Conservation (phyloP, 768 basidiomycete species). For the Boletus reticulatus region DNA sequence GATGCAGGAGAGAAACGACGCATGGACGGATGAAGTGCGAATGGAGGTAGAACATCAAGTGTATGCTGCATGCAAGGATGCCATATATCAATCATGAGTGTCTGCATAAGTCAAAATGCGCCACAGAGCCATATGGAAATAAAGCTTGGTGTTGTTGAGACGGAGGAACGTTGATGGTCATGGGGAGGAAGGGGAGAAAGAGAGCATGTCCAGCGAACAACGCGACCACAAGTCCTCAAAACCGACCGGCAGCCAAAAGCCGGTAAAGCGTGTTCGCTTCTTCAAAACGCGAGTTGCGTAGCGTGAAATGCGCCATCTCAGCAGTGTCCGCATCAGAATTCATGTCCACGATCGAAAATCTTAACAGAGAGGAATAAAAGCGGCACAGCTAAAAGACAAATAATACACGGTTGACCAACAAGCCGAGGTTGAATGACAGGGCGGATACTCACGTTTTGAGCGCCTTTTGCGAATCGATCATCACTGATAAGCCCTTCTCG, state of each 20-base stretch:
- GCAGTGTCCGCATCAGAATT: conserved; percentile 64
- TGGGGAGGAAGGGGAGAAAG: not conserved
- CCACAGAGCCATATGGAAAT: conserved; percentile 2
- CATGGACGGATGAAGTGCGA: not conserved
- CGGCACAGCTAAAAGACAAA: conserved; percentile 57
- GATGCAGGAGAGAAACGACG: not conserved
- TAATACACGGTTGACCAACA: not conserved
- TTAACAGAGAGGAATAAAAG: conserved; percentile 71
- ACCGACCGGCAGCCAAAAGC: conserved; percentile 46
- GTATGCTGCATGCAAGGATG: conserved; percentile 1
- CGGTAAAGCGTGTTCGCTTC: conserved; percentile 77
- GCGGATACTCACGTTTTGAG: conserved; percentile 57
- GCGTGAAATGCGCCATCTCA: conserved; percentile 76
- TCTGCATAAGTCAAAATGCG: conserved; percentile 17
- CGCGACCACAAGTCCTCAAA: conserved; percentile 10
- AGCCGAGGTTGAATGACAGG: not conserved
- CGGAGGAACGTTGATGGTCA: not conserved
- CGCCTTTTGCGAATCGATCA: conserved; percentile 69
- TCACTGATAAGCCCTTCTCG: conserved; percentile 66
- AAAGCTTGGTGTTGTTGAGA: not conserved
- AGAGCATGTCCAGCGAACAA: not conserved
- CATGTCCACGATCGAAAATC: conserved; percentile 61
- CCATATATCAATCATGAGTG: conserved; percentile 6
- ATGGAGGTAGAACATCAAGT: not conserved
- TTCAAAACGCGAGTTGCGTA: conserved; percentile 69